Evolutionary conservation across 192 early-diverging fungal species (phyloP).

Genomic region (Coemansia sp.): DNA sequence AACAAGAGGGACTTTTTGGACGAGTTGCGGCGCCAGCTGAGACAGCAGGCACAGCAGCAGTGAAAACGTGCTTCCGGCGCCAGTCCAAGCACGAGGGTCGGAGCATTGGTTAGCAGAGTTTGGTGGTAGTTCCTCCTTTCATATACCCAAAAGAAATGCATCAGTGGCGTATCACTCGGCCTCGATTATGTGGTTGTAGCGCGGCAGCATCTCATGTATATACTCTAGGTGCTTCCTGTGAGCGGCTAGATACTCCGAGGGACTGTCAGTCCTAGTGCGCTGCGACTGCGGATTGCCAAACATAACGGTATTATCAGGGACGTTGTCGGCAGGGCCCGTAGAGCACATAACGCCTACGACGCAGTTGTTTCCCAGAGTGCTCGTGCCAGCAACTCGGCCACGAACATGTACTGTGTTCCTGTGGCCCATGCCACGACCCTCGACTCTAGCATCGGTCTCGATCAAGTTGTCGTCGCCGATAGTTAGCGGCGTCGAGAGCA

Average conservation of each 20-base stretch:
- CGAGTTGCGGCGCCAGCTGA: conserved; percentile 48
- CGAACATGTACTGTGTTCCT: conserved; percentile 44
- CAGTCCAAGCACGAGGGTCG: not conserved
- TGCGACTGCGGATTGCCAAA: conserved; percentile 45
- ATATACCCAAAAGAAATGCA: not conserved
- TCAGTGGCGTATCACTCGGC: conserved; percentile 31
- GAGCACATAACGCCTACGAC: conserved; percentile 43
- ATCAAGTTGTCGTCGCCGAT: conserved; percentile 54
- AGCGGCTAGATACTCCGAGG: conserved; percentile 20
- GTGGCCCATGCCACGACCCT: conserved; percentile 50
- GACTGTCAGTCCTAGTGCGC: conserved; percentile 26
- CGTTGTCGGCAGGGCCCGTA: conserved; percentile 27
- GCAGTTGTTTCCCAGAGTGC: conserved; percentile 54
- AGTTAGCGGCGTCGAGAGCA: conserved; percentile 33
- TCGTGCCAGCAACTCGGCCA: conserved; percentile 26
- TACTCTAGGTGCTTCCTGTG: conserved; percentile 54
- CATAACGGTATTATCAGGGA: conserved; percentile 50
- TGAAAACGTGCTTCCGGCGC: not conserved
- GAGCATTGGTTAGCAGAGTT: not conserved
- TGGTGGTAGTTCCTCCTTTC: too few relatives aligned
- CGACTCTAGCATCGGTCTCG: conserved; percentile 44
- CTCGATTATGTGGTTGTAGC: conserved; percentile 57
- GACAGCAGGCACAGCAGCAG: not conserved
- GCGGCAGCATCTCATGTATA: conserved; percentile 55
- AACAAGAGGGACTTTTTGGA: conserved; percentile 53